Evolutionary conservation across 1,139 yeast genomes (phyloP), one percentile per base, ranked within the genome.

Genomic region (Blastobotrys arbuscula): DNA sequence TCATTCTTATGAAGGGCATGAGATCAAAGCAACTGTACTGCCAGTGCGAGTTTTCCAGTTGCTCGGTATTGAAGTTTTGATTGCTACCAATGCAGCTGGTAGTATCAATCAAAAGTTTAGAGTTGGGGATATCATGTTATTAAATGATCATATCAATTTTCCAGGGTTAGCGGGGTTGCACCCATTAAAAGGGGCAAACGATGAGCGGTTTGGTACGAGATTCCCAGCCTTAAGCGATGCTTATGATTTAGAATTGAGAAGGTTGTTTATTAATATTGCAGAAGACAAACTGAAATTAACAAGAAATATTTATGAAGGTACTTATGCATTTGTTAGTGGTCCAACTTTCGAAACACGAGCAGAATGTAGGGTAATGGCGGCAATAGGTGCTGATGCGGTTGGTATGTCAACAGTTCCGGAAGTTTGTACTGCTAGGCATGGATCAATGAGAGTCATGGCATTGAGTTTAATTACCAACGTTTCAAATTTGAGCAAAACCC

Each of bases 351-450:
- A 92, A 69, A 79, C 90, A 7, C 75, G 97, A 58, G 96, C 97
- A 0, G 97, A 92, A 67, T 84, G 84, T n/a, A 74, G 96, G 52
- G 75, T 82, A 75, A 72, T 90, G 42, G 70, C 80, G 53, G 59
- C 72, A 10, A 59, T 85, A 42, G 97, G 97, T 7, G 97, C 89
- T 43, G 97, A 92, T 67, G 87, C 95, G 0, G 97, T 90, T 5
- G 98, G 98, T 2, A 92, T 92, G 98, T 85, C 96, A 51, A 92
- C 97, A 0, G 97, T 90, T 33, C 97, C 98, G 0, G 98, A 92
- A 66, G 95, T 88, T 2, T 79, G 89, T 55, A 84, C 87, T 13
- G 97, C 96, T 2, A 82, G 96, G 62, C 97, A 92, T 65, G 77
- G 83, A 50, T 95, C 89, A 0, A 67, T 94, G 69, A 75, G 74